Base-by-base conservation (phyloP, 257 asterid species). In the Fraxinus pennsylvanica region DNA sequence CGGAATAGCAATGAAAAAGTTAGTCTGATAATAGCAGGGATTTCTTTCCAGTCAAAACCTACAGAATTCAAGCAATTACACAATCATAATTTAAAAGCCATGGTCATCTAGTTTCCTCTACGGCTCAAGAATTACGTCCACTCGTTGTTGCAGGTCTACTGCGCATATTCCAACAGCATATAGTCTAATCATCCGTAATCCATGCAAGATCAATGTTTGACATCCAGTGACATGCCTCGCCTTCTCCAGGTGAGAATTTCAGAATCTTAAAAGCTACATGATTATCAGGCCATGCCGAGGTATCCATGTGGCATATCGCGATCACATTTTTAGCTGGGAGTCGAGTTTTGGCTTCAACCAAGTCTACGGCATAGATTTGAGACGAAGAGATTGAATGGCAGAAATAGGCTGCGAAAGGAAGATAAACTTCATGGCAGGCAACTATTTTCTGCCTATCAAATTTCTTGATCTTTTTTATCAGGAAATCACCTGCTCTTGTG, bases 401-500 rank as follows among this genome's bases (percentile, higher is more conserved):
- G 5, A 79, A 82, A 43, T 85, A 89, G 0, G 88, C 75, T 0
- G 91, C 83, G 22, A 87, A 87, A 0, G 91, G 91, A 39, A 87
- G 76, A 75, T 78, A 83, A 5, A 80, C 78, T 52, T 85, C 91
- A 59, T 89, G 92, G 35, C 91, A 85, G 8, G 90, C 79, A 19
- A 84, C 90, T 0, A 82, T 73, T 43, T 68, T 83, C 13, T 76
- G 45, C 1, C 74, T 32, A 14, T 39, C 19, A 3, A 74, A 74
- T 32, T 80, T 59, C 21, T 82, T 79, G 0, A 87, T 13, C 7
- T 71, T 76, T 12, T 41, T 74, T 14, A 82, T 50, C 57, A 22
- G 8, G n/a, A 81, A 21, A 15, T 35, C 81, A 0, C 76, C 2
- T 86, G 82, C 3, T 82, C 87, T 13, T 10, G 35, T 74, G 76